phyloP scores from a whole-genome alignment of 2,329 filamentous ascomycete genomes.

The Diaporthe ilicicola region DNA sequence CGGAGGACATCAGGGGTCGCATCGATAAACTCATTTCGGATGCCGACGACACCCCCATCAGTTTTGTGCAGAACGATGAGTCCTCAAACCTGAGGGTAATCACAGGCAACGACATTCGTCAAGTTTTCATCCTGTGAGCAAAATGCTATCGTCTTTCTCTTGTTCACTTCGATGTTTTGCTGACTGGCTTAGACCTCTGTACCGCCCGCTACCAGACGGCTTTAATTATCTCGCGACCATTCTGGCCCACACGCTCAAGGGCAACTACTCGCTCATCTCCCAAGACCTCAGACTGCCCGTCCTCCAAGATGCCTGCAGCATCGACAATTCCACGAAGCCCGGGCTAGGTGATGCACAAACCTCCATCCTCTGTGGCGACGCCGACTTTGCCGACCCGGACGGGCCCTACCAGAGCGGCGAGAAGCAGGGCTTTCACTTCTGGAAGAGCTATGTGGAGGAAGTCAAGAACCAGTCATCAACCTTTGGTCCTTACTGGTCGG shows the following conservation, averaged over 20 bases:
- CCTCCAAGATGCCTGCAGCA: slow-evolving; percentile 29
- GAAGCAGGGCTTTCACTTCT: slow-evolving; percentile 35
- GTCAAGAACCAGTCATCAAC: slow-evolving; percentile 42
- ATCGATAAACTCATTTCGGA: slow-evolving; percentile 42
- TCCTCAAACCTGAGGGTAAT: slow-evolving; percentile 40
- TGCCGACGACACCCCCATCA: slow-evolving; percentile 41
- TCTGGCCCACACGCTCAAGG: slow-evolving; percentile 40
- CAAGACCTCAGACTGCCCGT: background rate
- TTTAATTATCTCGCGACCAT: slow-evolving; percentile 33
- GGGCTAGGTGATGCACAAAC: slow-evolving; percentile 36
- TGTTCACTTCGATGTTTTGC: no score
- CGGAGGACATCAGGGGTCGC: slow-evolving; percentile 43
- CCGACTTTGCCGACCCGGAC: slow-evolving; percentile 37
- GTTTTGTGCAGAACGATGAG: slow-evolving; percentile 34
- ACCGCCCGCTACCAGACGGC: slow-evolving; percentile 39
- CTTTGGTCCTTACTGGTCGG: slow-evolving; percentile 45
- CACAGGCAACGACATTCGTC: slow-evolving; percentile 43
- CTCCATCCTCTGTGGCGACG: slow-evolving; percentile 48
- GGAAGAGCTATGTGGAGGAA: slow-evolving; percentile 41
- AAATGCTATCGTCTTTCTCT: background rate
- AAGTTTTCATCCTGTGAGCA: slow-evolving; percentile 36
- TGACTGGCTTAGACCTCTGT: slow-evolving; percentile 38
- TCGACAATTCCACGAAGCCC: slow-evolving; percentile 7
- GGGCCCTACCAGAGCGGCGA: background rate
- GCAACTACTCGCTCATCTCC: slow-evolving; percentile 40